These are phyloP conservation scores for Rhodotorula sp. DNA, from an alignment of 1,284 basidiomycete species.

Conservation along the genomic window DNA sequence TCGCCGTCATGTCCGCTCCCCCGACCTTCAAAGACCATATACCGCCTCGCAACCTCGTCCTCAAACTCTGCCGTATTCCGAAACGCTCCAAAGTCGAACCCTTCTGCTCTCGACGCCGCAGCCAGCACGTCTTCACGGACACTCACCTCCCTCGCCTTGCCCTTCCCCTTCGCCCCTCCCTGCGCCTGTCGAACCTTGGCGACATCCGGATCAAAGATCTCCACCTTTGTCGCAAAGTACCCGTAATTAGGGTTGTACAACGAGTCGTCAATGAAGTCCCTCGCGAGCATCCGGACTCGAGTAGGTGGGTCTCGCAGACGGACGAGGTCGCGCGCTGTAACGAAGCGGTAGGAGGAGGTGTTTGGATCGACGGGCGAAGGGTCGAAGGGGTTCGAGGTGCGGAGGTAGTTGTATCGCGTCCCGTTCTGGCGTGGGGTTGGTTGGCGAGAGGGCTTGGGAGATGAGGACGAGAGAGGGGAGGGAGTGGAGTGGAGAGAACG, in stretches of 20 bases:
- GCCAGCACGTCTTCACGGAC: conserved; percentile 12
- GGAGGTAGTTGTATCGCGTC: conserved; percentile 39
- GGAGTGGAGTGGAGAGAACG: no score
- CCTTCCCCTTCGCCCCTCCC: conserved; percentile 33
- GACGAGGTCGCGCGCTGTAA: conserved; percentile 72
- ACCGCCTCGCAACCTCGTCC: conserved; percentile 71
- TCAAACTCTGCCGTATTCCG: conserved; percentile 75
- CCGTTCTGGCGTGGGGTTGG: not conserved
- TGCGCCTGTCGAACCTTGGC: not conserved
- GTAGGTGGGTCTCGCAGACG: conserved; percentile 65
- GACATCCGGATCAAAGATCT: conserved; percentile 71
- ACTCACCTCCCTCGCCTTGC: conserved; percentile 46
- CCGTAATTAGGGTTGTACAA: conserved; percentile 97
- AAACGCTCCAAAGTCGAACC: conserved; percentile 69
- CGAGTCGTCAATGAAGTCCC: conserved; percentile 96
- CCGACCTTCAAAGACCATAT: conserved; percentile 61
- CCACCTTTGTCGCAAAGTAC: conserved; percentile 89
- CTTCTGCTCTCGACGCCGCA: conserved; percentile 40
- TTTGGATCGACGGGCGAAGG: conserved; percentile 26
- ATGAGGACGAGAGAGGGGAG: no score
- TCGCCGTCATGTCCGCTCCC: conserved; percentile 52
- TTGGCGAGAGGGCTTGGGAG: no score
- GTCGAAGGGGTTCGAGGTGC: conserved; percentile 35
- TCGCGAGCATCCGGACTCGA: conserved; percentile 85
- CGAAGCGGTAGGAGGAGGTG: conserved; percentile 57